A percentile compares a stretch with the other conserved stretches of the same genome.
These are phyloP conservation scores for Lactarius pseudohatsudake DNA, from an alignment of 768 basidiomycete genomes.

Conservation along the genomic window DNA sequence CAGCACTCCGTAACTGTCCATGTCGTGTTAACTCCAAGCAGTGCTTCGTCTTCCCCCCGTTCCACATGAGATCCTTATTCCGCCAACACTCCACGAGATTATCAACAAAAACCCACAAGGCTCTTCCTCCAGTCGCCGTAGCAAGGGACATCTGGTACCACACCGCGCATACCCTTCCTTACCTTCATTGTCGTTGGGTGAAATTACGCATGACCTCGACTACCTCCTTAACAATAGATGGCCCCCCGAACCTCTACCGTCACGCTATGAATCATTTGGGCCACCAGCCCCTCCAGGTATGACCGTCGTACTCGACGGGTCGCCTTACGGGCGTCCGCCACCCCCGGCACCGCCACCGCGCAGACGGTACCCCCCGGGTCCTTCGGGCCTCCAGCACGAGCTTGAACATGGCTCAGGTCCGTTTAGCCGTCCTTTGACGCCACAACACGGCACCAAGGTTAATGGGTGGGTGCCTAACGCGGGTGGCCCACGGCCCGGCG, in stretches of 20 bases:
- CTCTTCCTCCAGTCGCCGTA: conserved; percentile 29
- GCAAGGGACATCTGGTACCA: conserved; percentile 20
- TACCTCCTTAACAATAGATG: conserved; percentile 34
- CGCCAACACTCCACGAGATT: conserved; percentile 67
- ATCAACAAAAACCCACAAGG: conserved; percentile 57
- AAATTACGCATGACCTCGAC: conserved; percentile 38
- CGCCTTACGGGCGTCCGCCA: conserved; percentile 21
- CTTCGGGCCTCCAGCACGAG: conserved; percentile 27
- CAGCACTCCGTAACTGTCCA: neutral
- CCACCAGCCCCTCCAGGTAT: conserved; percentile 17
- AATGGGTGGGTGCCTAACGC: conserved; percentile 24
- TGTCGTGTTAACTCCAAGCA: conserved; percentile 29
- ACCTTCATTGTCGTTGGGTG: conserved; percentile 32
- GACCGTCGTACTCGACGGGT: conserved; percentile 23
- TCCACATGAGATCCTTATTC: conserved; percentile 50
- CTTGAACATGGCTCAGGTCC: conserved; percentile 23
- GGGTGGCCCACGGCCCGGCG: conserved; percentile 12
- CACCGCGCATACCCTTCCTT: conserved; percentile 36
- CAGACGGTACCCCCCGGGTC: conserved; percentile 25
- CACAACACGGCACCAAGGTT: conserved; percentile 21
- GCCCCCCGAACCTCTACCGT: conserved; percentile 22
- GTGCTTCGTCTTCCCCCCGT: conserved; percentile 63
- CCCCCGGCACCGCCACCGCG: conserved; percentile 16
- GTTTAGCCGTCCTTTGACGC: conserved; percentile 24
- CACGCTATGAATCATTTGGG: conserved; percentile 15